phyloP scores from a whole-genome alignment of 495 filamentous ascomycete species.

The Trichocladium uniseriatum region DNA sequence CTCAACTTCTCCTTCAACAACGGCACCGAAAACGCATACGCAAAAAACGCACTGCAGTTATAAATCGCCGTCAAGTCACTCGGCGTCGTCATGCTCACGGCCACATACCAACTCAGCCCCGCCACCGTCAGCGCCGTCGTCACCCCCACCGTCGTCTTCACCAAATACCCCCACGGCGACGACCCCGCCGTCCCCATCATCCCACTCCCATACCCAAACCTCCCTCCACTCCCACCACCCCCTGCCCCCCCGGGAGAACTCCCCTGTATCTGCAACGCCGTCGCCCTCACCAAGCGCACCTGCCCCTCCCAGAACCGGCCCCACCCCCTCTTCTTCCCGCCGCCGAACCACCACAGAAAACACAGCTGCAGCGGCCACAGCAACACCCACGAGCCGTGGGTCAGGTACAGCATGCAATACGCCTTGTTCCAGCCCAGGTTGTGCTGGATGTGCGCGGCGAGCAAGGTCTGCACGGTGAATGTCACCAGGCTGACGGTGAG shows the following conservation, averaged over 20 bases:
- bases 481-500: conserved; percentile 67
- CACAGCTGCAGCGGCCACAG: conserved; percentile 80
- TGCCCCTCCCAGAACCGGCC: conserved; percentile 80
- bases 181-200: conserved; percentile 29
- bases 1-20: conserved; percentile 75
- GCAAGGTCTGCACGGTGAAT: conserved; percentile 87
- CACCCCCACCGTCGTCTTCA: conserved; percentile 67
- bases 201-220: too few relatives aligned
- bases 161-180: conserved; percentile 54
- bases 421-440: conserved; percentile 87
- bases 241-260: conserved; percentile 74
- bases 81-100: conserved; percentile 84
- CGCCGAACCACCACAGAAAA: conserved; percentile 56
- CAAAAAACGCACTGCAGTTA: conserved; percentile 98
- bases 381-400: conserved; percentile 84
- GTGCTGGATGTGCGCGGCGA: conserved; percentile 85
- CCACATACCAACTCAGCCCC: conserved; percentile 90
- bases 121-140: conserved; percentile 84
- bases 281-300: conserved; percentile 60
- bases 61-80: conserved; percentile 95
- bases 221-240: conserved; percentile 20
- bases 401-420: conserved; percentile 97
- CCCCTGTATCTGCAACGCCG: too few relatives aligned
- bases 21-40: conserved; percentile 89
- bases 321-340: conserved; percentile 64